Evolutionary conservation across 352 stramenopile genomes (phyloP).

Genomic region (Phytophthora cactorum): DNA sequence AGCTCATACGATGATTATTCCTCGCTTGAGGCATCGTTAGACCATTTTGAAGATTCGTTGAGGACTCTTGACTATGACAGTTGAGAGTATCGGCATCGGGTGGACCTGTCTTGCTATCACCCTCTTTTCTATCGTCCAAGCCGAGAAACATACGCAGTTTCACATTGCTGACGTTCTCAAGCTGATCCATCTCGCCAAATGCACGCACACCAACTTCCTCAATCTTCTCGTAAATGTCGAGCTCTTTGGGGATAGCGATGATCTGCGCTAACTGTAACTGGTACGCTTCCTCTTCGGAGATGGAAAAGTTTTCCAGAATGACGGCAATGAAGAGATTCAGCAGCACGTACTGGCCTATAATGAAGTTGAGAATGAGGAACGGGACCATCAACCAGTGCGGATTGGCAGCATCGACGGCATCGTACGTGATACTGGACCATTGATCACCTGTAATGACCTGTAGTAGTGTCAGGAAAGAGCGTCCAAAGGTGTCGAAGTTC

Average conservation of each 20-base stretch:
- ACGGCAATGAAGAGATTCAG: slow-evolving; percentile 87
- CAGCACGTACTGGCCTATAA: slow-evolving; percentile 79
- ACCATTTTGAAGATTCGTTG: slow-evolving; percentile 3
- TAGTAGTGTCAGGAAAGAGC: slow-evolving; percentile 76
- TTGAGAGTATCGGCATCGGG: background rate
- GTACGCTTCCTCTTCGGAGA: slow-evolving; percentile 83
- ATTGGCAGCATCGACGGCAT: slow-evolving; percentile 71
- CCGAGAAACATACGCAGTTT: slow-evolving; percentile 83
- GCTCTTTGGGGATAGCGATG: slow-evolving; percentile 82
- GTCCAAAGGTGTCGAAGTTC: slow-evolving; percentile 80
- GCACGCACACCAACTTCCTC: slow-evolving; percentile 78
- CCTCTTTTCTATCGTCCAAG: slow-evolving; percentile 50
- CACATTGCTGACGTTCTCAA: slow-evolving; percentile 83
- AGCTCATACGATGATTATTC: slow-evolving; percentile 10
- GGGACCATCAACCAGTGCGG: slow-evolving; percentile 75
- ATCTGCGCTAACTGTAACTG: slow-evolving; percentile 85
- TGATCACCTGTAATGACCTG: slow-evolving; percentile 83
- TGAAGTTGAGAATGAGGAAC: slow-evolving; percentile 80
- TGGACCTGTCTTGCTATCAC: slow-evolving; percentile 2
- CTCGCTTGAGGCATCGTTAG: slow-evolving; percentile 8
- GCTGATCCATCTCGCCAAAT: slow-evolving; percentile 79
- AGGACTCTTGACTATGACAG: background rate
- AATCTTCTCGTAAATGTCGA: slow-evolving; percentile 86
- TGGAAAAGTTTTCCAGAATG: slow-evolving; percentile 86
- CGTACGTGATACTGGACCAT: slow-evolving; percentile 80